Evolutionary conservation across 78 protist genomes (phyloP), one percentile per base, ranked within the genome.

Genomic region (Dictyostelium brefeldianum): DNA sequence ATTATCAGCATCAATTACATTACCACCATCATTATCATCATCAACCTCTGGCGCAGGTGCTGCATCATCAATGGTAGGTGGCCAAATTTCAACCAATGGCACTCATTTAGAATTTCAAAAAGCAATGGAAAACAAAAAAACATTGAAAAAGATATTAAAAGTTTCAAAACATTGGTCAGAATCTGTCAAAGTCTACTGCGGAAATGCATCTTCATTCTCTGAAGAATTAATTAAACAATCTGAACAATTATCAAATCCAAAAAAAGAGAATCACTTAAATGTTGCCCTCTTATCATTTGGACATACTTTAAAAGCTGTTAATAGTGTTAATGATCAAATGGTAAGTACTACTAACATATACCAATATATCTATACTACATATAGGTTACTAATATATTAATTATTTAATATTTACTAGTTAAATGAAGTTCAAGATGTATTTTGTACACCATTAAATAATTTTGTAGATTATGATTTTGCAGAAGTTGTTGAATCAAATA

Each of bases 381-480:
- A n/a, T n/a, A n/a, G n/a, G n/a, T n/a, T 7, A n/a, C 17, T n/a
- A n/a, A 18, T 51, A 6, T 78, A 17, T 18, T 14, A 36, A 56
- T 20, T 59, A 10, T 18, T 18, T 59, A 22, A 53, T 14, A 3
- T 14, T 15, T 14, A 53, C 25, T 59, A 85, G 92, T 75, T 59
- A 43, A 87, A 87, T 64, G 93, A 87, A 36, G 81, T 87, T 78
- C 93, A 87, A 77, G 93, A 87, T 87, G 80, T 87, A 59, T 87
- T 87, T 65, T 77, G 29, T 47, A 87, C 93, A 62, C 93, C 93
- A n/a, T 80, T 87, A 48, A 67, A 80, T 36, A 87, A 87, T 77
- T 87, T 87, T 69, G 93, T 87, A 50, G 93, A 87, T 51, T 87
- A 87, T 64, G 93, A 87, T 51, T 87, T 87, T 65, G 93, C 93